Conservation (phyloP, 768 basidiomycete genomes). For the Tricholoma flavovirens region DNA sequence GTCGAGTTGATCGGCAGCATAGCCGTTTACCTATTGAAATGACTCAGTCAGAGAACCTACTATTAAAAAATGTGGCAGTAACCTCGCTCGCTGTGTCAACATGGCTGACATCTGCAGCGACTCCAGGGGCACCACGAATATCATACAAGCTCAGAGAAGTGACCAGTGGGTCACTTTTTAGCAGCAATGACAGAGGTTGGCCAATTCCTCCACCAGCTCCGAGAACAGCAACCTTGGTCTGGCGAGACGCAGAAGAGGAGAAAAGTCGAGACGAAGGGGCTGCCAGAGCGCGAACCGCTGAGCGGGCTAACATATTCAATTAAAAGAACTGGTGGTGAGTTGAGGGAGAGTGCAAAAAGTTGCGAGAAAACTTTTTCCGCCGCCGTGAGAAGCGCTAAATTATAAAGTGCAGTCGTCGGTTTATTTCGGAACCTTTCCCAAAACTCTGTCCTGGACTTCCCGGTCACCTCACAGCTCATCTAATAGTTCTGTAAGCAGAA, state of each 20-base stretch:
- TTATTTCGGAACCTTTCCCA: neutral
- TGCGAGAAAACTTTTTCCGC: constrained; percentile 8
- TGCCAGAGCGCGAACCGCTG: constrained; percentile 52
- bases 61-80: neutral
- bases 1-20: constrained; percentile 82
- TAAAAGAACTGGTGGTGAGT: constrained; percentile 16
- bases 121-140: constrained; percentile 93
- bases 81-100: constrained; percentile 83
- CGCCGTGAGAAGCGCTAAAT: neutral
- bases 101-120: constrained; percentile 96
- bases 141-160: constrained; percentile 85
- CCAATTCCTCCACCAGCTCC: constrained; percentile 99
- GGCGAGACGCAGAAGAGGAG: constrained; percentile 66
- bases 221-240: constrained; percentile 90
- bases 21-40: constrained; percentile 61
- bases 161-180: constrained; percentile 91
- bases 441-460: too few species aligned
- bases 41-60: neutral
- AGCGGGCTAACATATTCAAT: constrained; percentile 60
- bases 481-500: too few species aligned
- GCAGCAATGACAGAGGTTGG: constrained; percentile 89
- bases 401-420: neutral
- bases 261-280: constrained; percentile 58
- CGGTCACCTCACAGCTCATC: too few species aligned
- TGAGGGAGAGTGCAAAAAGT: constrained; percentile 13